Percentiles rank a stretch among this genome's conserved stretches.
Evolutionary conservation across 2,329 filamentous ascomycete genomes (phyloP).

Genomic region (Monilinia vaccinii-corymbosi): DNA sequence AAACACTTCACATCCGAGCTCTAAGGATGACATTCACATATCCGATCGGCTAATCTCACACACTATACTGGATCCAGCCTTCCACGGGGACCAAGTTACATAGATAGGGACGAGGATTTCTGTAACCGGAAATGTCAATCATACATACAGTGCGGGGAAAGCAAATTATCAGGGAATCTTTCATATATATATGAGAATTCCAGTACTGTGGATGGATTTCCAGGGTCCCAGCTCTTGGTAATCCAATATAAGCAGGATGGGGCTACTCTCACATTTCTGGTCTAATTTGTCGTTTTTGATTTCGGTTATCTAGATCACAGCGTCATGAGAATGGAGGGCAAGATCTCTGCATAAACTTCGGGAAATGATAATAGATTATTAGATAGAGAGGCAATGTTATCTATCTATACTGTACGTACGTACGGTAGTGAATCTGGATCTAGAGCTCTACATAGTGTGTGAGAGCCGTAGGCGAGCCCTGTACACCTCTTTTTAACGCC

Average conservation of each 20-base stretch:
- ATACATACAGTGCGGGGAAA: neutral
- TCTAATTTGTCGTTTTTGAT: neutral
- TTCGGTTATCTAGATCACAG: too few species aligned
- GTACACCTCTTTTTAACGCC: too few species aligned
- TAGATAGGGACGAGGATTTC: neutral
- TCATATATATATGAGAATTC: neutral
- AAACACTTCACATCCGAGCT: neutral
- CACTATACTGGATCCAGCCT: neutral
- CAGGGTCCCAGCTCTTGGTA: neutral
- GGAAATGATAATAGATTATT: too few species aligned
- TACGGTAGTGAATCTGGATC: too few species aligned
- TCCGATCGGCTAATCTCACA: neutral
- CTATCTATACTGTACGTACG: too few species aligned
- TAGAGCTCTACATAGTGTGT: too few species aligned
- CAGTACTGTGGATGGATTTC: neutral
- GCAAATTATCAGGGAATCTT: neutral
- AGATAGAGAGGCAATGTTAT: too few species aligned
- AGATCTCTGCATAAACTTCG: too few species aligned
- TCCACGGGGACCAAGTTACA: neutral
- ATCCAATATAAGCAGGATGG: neutral
- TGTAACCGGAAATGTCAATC: neutral
- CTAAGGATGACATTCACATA: neutral
- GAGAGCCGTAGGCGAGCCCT: too few species aligned
- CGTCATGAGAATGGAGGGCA: too few species aligned
- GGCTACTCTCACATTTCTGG: too few species aligned